These are phyloP conservation scores for Vitis hybrid DNA, from an alignment of 177 flowering plant species.

Conservation along the genomic window DNA sequence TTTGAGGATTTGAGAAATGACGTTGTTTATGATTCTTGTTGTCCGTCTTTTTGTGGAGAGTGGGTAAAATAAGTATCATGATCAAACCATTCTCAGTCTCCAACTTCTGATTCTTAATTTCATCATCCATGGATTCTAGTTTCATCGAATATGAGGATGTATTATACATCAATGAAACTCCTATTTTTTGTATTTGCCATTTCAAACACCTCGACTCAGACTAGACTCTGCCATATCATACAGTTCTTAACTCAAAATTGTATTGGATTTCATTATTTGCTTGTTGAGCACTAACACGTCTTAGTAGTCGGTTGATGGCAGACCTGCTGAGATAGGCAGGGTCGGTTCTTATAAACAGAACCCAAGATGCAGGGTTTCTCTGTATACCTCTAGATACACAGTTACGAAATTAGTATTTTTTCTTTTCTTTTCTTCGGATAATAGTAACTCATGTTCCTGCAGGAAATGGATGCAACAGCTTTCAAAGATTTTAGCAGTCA, in stretches of 20 bases:
- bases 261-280: background rate
- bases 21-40: background rate
- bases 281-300: background rate
- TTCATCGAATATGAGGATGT: background rate
- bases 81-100: background rate
- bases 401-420: too few relatives aligned
- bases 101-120: background rate
- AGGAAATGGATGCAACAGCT: conserved; percentile 82
- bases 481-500: conserved; percentile 49
- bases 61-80: background rate
- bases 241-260: background rate
- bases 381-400: too few relatives aligned
- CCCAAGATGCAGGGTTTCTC: too few relatives aligned
- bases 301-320: background rate
- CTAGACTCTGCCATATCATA: background rate
- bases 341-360: too few relatives aligned
- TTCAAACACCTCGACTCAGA: background rate
- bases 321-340: too few relatives aligned
- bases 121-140: background rate
- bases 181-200: background rate
- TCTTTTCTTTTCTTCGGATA: background rate
- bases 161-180: background rate
- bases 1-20: background rate
- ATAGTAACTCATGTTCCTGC: conserved; percentile 23
- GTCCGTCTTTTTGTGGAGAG: background rate